Conservation (phyloP, 352 stramenopile species). For the Nothophytophthora sp. region DNA sequence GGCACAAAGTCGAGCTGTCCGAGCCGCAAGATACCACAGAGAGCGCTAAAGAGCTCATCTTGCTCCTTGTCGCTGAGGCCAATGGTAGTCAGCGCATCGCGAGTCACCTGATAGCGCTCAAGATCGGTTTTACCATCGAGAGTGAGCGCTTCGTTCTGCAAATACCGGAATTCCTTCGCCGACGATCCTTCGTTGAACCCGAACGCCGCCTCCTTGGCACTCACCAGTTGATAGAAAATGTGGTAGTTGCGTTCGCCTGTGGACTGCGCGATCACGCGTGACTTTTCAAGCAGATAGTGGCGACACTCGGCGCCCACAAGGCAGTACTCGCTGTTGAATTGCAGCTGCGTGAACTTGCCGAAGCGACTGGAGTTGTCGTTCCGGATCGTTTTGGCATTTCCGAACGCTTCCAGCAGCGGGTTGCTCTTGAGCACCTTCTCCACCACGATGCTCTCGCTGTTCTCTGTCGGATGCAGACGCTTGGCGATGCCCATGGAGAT, state of each 20-base stretch:
- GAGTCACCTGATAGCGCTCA: conserved; percentile 80
- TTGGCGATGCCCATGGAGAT: conserved; percentile 74
- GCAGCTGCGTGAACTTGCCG: conserved; percentile 94
- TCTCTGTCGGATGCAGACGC: conserved; percentile 59
- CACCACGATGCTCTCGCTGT: conserved; percentile 72
- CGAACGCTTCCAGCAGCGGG: conserved; percentile 89
- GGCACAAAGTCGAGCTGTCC: conserved; percentile 85
- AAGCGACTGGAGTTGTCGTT: conserved; percentile 97
- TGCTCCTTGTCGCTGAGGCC: conserved; percentile 71
- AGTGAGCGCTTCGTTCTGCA: conserved; percentile 70
- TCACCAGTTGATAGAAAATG: conserved; percentile 97
- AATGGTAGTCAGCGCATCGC: conserved; percentile 79
- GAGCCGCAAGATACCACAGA: conserved; percentile 77
- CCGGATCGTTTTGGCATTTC: conserved; percentile 91
- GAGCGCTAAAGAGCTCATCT: conserved; percentile 66
- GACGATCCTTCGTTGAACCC: conserved; percentile 48
- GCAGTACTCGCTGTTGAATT: conserved; percentile 89
- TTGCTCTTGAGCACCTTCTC: conserved; percentile 92
- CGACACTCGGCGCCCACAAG: conserved; percentile 89
- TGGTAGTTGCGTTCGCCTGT: conserved; percentile 97
- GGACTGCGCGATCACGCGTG: conserved; percentile 91
- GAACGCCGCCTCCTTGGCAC: conserved; percentile 57
- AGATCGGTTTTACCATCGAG: conserved; percentile 74
- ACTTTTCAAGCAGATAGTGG: conserved; percentile 98
- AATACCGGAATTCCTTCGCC: conserved; percentile 65